A percentile compares a stretch with the other conserved stretches of the same genome.
phyloP scores from a whole-genome alignment of 108 stramenopile species.

The Cafeteria roenbergensis region DNA sequence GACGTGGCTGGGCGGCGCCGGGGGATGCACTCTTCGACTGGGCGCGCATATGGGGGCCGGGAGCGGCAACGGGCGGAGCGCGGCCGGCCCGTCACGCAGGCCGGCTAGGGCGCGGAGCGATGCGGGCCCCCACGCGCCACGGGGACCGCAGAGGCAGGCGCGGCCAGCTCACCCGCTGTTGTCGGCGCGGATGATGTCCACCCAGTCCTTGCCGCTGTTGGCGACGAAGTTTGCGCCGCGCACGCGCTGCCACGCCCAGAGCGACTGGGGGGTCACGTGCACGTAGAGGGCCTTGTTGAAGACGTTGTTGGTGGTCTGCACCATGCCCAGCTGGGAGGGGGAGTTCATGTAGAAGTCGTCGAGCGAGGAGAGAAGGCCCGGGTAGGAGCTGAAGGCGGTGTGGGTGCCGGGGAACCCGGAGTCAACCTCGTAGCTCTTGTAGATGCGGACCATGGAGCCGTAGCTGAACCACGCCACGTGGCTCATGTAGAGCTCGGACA shows the following conservation, averaged over 20 bases:
- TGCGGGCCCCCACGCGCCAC: no score
- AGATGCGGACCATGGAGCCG: slow-evolving; percentile 21
- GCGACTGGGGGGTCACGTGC: neutral
- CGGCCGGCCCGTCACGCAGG: no score
- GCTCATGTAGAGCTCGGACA: slow-evolving; percentile 10
- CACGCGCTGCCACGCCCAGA: slow-evolving; percentile 28
- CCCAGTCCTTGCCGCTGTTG: slow-evolving; percentile 17
- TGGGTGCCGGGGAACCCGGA: neutral
- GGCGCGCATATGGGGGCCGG: no score
- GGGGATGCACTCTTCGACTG: no score
- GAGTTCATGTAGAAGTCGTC: slow-evolving; percentile 30
- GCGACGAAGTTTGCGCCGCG: slow-evolving; percentile 20
- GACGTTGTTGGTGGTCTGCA: slow-evolving; percentile 25
- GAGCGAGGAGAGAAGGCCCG: slow-evolving; percentile 23
- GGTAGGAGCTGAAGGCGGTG: slow-evolving; percentile 16
- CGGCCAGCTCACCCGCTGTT: no score
- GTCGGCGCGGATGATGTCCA: neutral
- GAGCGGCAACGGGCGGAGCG: no score
- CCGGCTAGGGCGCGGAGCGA: no score
- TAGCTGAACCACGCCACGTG: slow-evolving; percentile 23
- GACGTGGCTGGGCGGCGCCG: no score
- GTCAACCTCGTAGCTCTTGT: slow-evolving; percentile 26
- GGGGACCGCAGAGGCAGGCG: no score
- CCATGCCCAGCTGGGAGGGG: slow-evolving; percentile 5
- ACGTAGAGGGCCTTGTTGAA: slow-evolving; percentile 17